These are phyloP conservation scores for Penicillium antarcticum DNA, from an alignment of 495 filamentous ascomycete genomes.

Conservation along the genomic window DNA sequence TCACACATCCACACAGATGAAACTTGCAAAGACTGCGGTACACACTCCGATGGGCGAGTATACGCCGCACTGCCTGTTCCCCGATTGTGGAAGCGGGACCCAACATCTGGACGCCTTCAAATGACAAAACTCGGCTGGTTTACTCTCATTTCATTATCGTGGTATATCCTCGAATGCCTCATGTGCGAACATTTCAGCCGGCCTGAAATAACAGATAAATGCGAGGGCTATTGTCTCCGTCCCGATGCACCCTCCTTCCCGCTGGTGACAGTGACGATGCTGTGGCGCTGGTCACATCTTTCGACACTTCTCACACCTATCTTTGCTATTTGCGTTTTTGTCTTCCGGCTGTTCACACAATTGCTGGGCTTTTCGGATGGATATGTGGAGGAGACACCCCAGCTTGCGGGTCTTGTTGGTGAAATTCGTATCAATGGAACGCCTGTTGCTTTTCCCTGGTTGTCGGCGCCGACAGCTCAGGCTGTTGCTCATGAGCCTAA, in stretches of 20 bases:
- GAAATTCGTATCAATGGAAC: conserved; percentile 36
- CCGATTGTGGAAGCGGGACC: conserved; percentile 50
- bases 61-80: conserved; percentile 54
- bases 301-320: conserved; percentile 30
- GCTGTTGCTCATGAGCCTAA: neutral
- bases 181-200: conserved; percentile 64
- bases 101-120: conserved; percentile 36
- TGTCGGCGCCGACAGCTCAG: conserved; percentile 12
- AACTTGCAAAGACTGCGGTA: conserved; percentile 27
- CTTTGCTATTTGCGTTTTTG: conserved; percentile 28
- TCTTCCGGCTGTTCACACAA: conserved; percentile 32
- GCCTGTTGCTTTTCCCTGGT: conserved; percentile 22
- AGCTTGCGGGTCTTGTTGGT: conserved; percentile 24
- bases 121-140: conserved; percentile 58
- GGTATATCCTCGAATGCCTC: conserved; percentile 57
- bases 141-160: conserved; percentile 43
- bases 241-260: conserved; percentile 46
- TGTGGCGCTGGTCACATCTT: conserved; percentile 44
- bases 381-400: conserved; percentile 36
- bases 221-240: conserved; percentile 43
- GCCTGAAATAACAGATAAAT: conserved; percentile 44
- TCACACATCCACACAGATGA: conserved; percentile 10
- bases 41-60: conserved; percentile 21
- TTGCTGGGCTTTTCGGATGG: conserved; percentile 43
- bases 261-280: conserved; percentile 44